A percentile compares a stretch with the other conserved stretches of the same genome.
Evolutionary conservation across 176 grass and related monocot genomes (phyloP).

Genomic region (Carex scoparia): DNA sequence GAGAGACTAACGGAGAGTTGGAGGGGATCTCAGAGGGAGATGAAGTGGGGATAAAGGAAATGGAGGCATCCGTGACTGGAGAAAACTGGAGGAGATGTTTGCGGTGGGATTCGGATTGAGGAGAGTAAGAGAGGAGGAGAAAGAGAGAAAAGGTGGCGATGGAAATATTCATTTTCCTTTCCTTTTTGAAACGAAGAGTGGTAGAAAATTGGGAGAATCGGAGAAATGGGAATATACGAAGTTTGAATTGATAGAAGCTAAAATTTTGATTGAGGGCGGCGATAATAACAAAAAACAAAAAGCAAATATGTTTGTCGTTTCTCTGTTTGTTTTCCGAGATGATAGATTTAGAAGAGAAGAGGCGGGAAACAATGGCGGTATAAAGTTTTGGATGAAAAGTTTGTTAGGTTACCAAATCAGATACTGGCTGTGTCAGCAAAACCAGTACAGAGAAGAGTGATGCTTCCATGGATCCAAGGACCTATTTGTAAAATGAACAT

Average conservation of each 20-base stretch:
- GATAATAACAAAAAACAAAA: background rate
- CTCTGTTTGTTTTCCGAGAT: background rate
- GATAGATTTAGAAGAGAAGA: background rate
- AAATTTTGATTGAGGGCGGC: background rate
- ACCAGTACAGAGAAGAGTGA: no score
- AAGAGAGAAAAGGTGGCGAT: background rate
- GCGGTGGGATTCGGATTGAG: background rate
- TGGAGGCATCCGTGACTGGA: slow-evolving; percentile 20
- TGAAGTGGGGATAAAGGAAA: slow-evolving; percentile 23
- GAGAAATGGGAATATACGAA: background rate
- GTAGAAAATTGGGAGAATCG: background rate
- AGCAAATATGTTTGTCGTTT: background rate
- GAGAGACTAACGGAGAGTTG: background rate
- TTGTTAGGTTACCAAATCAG: background rate
- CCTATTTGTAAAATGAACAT: no score
- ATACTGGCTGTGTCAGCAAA: no score
- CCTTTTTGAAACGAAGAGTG: background rate
- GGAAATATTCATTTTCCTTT: slow-evolving; percentile 9
- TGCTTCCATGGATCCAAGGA: no score
- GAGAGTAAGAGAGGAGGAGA: slow-evolving; percentile 2
- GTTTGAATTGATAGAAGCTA: background rate
- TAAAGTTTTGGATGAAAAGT: background rate
- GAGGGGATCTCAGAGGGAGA: slow-evolving; percentile 25
- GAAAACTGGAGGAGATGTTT: slow-evolving; percentile 27
- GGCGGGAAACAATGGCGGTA: background rate